Evolutionary conservation across 768 basidiomycete genomes (phyloP).

Genomic region (Astraeus odoratus): DNA sequence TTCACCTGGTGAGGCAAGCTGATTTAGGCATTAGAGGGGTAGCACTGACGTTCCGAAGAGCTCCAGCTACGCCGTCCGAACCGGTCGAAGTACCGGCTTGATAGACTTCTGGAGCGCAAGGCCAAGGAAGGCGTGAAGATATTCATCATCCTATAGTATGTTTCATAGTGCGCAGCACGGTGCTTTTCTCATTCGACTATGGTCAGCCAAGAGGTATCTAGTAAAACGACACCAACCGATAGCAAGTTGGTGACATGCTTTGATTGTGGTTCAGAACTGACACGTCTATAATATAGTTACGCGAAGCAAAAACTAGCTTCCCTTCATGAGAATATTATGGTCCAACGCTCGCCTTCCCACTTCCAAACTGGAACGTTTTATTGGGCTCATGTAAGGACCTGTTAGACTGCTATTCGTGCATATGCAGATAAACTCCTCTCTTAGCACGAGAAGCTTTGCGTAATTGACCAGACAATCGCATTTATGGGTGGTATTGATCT

Average conservation of each 20-base stretch:
- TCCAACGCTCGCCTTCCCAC: constrained; percentile 96
- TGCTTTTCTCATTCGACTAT: constrained; percentile 1
- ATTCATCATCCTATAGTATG: constrained; percentile 89
- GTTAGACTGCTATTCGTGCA: background rate
- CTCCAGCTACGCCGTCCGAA: constrained; percentile 79
- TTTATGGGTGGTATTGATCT: constrained; percentile 98
- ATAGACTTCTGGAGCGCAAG: constrained; percentile 79
- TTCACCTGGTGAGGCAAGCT: constrained; percentile 58
- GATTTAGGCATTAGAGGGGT: background rate
- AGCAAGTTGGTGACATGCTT: constrained; percentile 56
- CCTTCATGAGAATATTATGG: constrained; percentile 89
- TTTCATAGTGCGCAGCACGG: constrained; percentile 2
- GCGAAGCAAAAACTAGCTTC: constrained; percentile 74
- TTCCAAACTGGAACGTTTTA: constrained; percentile 97
- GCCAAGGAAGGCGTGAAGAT: constrained; percentile 96
- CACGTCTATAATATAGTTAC: constrained; percentile 44
- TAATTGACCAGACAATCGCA: constrained; percentile 93
- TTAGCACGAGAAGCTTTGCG: constrained; percentile 96
- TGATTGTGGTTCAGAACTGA: constrained; percentile 4
- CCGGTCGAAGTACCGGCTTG: constrained; percentile 81
- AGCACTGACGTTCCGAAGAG: constrained; percentile 37
- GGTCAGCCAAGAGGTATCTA: constrained; percentile 88
- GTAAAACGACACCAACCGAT: constrained; percentile 87
- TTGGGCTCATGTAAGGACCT: constrained; percentile 84
- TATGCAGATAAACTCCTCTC: background rate